Evolutionary conservation across 2,329 filamentous ascomycete species (phyloP), one percentile per base, ranked within the genome.

Genomic region (Onygenales sp.): DNA sequence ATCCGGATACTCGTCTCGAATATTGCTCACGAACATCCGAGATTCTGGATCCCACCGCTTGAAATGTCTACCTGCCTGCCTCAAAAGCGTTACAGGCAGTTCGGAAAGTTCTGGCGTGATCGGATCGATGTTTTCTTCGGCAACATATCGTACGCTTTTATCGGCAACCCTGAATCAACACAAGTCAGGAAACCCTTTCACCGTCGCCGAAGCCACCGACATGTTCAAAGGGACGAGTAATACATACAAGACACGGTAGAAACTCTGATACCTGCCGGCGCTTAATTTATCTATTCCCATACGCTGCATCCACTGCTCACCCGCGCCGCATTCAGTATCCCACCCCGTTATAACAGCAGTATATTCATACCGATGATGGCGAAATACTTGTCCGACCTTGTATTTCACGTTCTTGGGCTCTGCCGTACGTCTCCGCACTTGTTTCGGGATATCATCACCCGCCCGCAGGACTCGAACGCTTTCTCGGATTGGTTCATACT

Each of bases 291-390:
- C 82, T 8, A 87, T 81, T 46, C 75, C 72, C 77, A 84, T 85
- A 58, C 77, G 76, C 65, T 75, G 73, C 63, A 82, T 85, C 84
- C 78, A 86, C 55, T 75, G 76, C 59, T 84, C 83, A 49, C 75
- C 74, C 9, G 76, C 78, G 52, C 72, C 78, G 63, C 77, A 85
- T 57, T 77, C 75, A 31, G 70, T 69, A 60, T 87, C 84, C 91
- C 92, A 98, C n/a, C 91, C 91, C 11, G 86, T 88, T 54, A 98
- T 87, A 31, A 94, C 80, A 14, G 86, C 91, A 48, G 84, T 75
- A 66, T 92, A 95, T 17, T 79, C 74, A 66, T 93, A 95, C 45
- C 90, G 80, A 56, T 77, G 82, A 70, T 98, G 93, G 47, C 49
- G 79, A 65, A 97, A 95, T 6, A 95, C 79, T 61, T 94, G 86